Evolutionary conservation across 768 basidiomycete genomes (phyloP).

Genomic region (Saitozyma podzolica): DNA sequence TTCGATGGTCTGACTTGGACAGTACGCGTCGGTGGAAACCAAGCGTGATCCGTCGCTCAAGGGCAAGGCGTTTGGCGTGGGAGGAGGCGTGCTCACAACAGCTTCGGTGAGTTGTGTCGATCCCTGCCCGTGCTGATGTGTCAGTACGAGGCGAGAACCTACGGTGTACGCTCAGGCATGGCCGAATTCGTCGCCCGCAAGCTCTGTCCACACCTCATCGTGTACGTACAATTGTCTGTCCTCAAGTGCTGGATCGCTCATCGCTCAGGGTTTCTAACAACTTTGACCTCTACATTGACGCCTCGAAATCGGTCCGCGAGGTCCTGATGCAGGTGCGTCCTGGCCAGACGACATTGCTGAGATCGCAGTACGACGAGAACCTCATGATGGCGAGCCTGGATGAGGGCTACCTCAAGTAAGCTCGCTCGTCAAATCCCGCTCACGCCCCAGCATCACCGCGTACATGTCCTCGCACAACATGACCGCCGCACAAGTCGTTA

Average conservation of each 20-base stretch:
- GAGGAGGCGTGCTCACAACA: constrained; percentile 78
- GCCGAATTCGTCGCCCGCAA: constrained; percentile 93
- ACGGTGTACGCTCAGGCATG: constrained; percentile 92
- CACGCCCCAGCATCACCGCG: constrained; percentile 66
- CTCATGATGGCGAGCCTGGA: constrained; percentile 69
- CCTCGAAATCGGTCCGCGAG: constrained; percentile 62
- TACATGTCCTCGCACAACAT: constrained; percentile 73
- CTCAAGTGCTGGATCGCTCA: neutral
- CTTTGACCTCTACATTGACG: constrained; percentile 47
- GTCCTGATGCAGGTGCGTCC: constrained; percentile 59
- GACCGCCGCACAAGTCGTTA: constrained; percentile 71
- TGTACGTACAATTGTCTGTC: constrained; percentile 48
- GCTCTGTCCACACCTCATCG: constrained; percentile 82
- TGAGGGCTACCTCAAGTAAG: constrained; percentile 87
- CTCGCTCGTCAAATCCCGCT: constrained; percentile 16
- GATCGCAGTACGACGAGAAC: constrained; percentile 46
- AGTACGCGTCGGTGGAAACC: constrained; percentile 55
- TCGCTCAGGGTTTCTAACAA: constrained; percentile 15
- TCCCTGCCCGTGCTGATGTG: neutral
- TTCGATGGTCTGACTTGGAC: constrained; percentile 40
- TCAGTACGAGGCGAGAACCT: constrained; percentile 87
- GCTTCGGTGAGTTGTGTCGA: constrained; percentile 56
- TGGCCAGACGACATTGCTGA: neutral
- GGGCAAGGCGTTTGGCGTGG: constrained; percentile 63
- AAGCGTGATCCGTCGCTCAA: constrained; percentile 43